A percentile compares a stretch with the other conserved stretches of the same genome.
Evolutionary conservation across 2,329 filamentous ascomycete species (phyloP).

Genomic region (Colletotrichum viniferum): DNA sequence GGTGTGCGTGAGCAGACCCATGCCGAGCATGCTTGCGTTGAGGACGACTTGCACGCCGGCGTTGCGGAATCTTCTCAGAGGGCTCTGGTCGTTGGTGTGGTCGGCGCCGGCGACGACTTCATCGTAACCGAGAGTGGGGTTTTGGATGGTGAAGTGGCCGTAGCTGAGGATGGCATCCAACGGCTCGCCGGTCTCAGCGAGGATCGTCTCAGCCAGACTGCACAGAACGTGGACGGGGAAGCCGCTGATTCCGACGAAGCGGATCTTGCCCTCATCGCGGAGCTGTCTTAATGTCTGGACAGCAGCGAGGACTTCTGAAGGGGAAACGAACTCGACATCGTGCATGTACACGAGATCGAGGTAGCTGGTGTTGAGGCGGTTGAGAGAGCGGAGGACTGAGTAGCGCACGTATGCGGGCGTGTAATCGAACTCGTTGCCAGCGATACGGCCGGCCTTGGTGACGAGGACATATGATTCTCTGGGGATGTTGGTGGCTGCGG

Average conservation of each 20-base stretch:
- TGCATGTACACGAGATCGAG: constrained; percentile 83
- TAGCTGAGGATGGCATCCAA: constrained; percentile 12
- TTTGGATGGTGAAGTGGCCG: constrained; percentile 19
- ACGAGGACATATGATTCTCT: constrained; percentile 32
- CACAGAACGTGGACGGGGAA: constrained; percentile 80
- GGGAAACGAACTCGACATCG: constrained; percentile 78
- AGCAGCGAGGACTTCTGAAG: constrained; percentile 67
- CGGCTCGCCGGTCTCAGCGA: constrained; percentile 9
- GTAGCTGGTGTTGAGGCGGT: constrained; percentile 67
- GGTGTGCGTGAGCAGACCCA: constrained; percentile 82
- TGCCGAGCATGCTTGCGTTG: constrained; percentile 88
- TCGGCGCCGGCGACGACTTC: constrained; percentile 90
- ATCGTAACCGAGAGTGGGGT: constrained; percentile 59
- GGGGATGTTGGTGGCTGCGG: constrained; percentile 49
- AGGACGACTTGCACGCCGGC: constrained; percentile 83
- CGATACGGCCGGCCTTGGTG: constrained; percentile 18
- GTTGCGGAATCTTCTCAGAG: constrained; percentile 62
- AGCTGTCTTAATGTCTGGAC: constrained; percentile 76
- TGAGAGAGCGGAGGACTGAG: constrained; percentile 68
- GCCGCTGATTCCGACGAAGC: constrained; percentile 89
- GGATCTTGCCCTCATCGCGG: constrained; percentile 73
- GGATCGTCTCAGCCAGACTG: constrained; percentile 64
- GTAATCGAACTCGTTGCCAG: constrained; percentile 15
- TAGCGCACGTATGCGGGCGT: constrained; percentile 40
- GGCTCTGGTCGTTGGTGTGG: constrained; percentile 88